These are phyloP conservation scores for Sporothrix euskadiensis DNA, from an alignment of 2,329 filamentous ascomycete genomes.

Conservation along the genomic window DNA sequence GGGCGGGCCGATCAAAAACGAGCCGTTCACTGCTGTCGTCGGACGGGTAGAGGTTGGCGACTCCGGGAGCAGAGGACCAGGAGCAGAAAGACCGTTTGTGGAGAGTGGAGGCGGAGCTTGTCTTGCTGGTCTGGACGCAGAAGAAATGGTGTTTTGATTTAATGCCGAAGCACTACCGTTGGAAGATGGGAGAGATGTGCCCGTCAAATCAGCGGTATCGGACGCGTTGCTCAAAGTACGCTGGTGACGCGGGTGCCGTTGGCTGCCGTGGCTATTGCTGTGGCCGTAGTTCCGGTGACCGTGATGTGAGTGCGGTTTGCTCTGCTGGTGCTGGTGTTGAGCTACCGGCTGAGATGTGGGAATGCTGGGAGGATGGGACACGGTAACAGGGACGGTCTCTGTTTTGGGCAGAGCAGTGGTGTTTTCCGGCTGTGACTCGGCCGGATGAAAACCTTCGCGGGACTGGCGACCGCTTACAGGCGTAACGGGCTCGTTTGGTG, in stretches of 20 bases:
- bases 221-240: constrained; percentile 16
- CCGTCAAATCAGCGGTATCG: background rate
- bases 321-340: constrained; percentile 36
- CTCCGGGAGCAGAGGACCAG: background rate
- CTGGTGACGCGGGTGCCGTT: constrained; percentile 12
- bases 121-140: background rate
- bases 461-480: constrained; percentile 60
- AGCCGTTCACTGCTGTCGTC: constrained; percentile 30
- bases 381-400: constrained; percentile 34
- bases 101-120: background rate
- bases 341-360: constrained; percentile 11
- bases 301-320: constrained; percentile 34
- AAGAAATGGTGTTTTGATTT: background rate
- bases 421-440: constrained; percentile 38
- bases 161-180: background rate
- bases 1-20: constrained; percentile 28
- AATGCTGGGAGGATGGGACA: background rate
- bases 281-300: constrained; percentile 18
- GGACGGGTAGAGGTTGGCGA: constrained; percentile 15
- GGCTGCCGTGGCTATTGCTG: constrained; percentile 2
- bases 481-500: constrained; percentile 61
- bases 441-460: constrained; percentile 51
- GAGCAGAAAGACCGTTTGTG: background rate
- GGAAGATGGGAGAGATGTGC: background rate
- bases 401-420: background rate